These are phyloP conservation scores for Fragilaria crotonensis DNA, from an alignment of 108 stramenopile species.

Conservation along the genomic window DNA sequence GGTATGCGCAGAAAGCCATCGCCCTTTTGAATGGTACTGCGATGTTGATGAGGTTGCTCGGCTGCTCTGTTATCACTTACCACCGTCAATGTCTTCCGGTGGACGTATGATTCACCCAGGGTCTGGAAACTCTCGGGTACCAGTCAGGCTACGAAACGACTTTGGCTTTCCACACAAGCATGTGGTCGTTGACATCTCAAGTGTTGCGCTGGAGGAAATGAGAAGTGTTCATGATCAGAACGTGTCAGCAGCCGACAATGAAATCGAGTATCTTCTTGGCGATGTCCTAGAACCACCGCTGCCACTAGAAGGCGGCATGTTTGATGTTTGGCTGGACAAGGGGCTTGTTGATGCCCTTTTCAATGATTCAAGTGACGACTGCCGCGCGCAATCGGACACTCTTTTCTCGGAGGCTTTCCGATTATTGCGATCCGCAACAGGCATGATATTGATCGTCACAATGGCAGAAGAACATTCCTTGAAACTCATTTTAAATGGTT, in stretches of 20 bases:
- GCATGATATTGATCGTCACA: constrained; percentile 10
- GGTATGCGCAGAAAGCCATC: constrained; percentile 7
- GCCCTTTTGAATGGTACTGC: constrained; percentile 19
- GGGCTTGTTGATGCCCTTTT: constrained; percentile 17
- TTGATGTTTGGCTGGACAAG: constrained; percentile 18
- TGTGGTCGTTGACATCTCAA: constrained; percentile 14
- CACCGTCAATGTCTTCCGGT: neutral
- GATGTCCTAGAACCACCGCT: constrained; percentile 9
- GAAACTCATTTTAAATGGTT: constrained; percentile 6
- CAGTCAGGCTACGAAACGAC: neutral
- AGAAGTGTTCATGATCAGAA: constrained; percentile 10
- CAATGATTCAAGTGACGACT: neutral
- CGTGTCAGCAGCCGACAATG: neutral
- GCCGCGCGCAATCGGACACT: neutral
- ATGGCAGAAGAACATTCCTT: constrained; percentile 12
- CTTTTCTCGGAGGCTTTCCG: constrained; percentile 10
- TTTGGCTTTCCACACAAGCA: neutral
- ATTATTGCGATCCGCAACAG: constrained; percentile 1
- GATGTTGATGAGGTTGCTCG: constrained; percentile 9
- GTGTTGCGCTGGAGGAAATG: constrained; percentile 17
- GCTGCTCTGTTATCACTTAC: constrained; percentile 1
- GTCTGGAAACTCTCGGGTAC: constrained; percentile 13
- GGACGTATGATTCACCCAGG: constrained; percentile 14
- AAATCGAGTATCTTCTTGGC: constrained; percentile 2
- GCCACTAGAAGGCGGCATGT: constrained; percentile 1